phyloP scores from a whole-genome alignment of 2,329 filamentous ascomycete genomes.

The Pyricularia grisea region DNA sequence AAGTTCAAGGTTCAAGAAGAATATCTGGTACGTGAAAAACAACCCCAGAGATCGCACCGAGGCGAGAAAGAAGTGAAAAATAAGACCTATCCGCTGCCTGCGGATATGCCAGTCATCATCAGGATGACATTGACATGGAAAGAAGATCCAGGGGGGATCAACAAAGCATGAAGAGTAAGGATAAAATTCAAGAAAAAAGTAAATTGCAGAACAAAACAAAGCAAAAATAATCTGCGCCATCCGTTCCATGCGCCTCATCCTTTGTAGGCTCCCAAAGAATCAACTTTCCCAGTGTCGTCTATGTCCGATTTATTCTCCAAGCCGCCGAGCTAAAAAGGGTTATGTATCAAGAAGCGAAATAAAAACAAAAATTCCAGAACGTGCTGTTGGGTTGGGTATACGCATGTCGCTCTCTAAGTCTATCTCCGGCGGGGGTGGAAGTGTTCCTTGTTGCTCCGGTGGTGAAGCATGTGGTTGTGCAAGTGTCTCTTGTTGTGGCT shows the following conservation, averaged over 20 bases:
- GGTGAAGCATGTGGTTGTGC: conserved; percentile 25
- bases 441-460: conserved; percentile 13
- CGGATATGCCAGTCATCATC: not conserved
- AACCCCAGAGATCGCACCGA: not conserved
- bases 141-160: not conserved
- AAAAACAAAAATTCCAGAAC: not conserved
- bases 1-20: not conserved
- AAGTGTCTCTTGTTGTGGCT: conserved; percentile 24
- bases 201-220: not conserved
- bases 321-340: not conserved
- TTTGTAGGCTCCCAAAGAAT: not conserved
- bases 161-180: not conserved
- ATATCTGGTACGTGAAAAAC: not conserved
- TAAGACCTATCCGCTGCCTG: not conserved
- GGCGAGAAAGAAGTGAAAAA: not conserved
- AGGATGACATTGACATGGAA: not conserved
- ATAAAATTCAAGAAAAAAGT: not conserved
- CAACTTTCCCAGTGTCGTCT: not conserved
- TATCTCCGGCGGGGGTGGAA: conserved; percentile 1
- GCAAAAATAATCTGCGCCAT: not conserved
- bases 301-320: not conserved
- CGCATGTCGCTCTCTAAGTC: not conserved
- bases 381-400: not conserved
- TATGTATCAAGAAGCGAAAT: not conserved
- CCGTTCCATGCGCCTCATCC: not conserved